These are phyloP conservation scores for Asterionellopsis glacialis DNA, from an alignment of 108 stramenopile genomes.

Conservation along the genomic window DNA sequence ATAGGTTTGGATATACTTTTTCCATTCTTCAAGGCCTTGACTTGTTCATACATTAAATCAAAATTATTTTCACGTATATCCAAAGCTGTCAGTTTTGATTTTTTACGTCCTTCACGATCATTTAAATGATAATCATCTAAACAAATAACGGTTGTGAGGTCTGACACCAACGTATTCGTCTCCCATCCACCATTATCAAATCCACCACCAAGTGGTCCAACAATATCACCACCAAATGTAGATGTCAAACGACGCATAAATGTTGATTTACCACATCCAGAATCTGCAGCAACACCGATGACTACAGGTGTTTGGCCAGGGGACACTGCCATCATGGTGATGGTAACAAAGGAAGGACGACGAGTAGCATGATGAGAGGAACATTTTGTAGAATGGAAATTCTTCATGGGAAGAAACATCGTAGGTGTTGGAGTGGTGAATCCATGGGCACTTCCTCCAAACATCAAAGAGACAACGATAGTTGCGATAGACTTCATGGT, in stretches of 20 bases:
- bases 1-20: constrained; percentile 93
- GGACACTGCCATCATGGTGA: constrained; percentile 68
- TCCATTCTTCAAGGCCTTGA: constrained; percentile 92
- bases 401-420: too few relatives aligned
- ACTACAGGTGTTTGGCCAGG: constrained; percentile 79
- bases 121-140: constrained; percentile 98
- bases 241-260: constrained; percentile 97
- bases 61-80: constrained; percentile 94
- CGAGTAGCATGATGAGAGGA: constrained; percentile 7
- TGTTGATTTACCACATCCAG: constrained; percentile 97
- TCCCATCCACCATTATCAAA: constrained; percentile 92
- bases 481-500: too few relatives aligned
- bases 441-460: too few relatives aligned
- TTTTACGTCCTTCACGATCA: constrained; percentile 94
- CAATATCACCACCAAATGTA: constrained; percentile 93
- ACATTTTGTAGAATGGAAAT: too few relatives aligned
- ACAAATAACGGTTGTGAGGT: constrained; percentile 96
- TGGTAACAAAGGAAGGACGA: constrained; percentile 32
- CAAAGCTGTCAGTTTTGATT: constrained; percentile 87
- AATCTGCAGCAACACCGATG: constrained; percentile 97
- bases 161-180: constrained; percentile 96
- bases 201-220: constrained; percentile 92
- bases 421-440: too few relatives aligned
- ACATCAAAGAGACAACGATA: too few relatives aligned
- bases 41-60: constrained; percentile 96